Evolutionary conservation across 495 filamentous ascomycete species (phyloP).

Genomic region (Letharia columbiana): DNA sequence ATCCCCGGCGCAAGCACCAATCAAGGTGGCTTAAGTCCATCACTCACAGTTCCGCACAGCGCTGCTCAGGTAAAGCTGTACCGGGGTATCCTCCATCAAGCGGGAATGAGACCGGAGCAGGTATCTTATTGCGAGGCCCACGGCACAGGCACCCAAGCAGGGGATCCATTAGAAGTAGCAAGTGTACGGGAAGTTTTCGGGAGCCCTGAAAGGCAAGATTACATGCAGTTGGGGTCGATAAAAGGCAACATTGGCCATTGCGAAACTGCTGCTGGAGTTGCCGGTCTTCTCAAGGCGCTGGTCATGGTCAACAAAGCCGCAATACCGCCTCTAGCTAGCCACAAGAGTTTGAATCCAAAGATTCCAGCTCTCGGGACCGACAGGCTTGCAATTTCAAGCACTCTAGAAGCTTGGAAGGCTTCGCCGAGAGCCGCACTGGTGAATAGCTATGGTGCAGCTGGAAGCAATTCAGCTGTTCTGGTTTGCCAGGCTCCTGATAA

Average conservation of each 20-base stretch:
- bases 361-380: slow-evolving; percentile 18
- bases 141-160: slow-evolving; percentile 27
- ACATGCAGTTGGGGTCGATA: slow-evolving; percentile 30
- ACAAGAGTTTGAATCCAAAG: slow-evolving; percentile 35
- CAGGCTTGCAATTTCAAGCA: slow-evolving; percentile 34
- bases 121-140: slow-evolving; percentile 34
- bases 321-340: slow-evolving; percentile 36
- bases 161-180: slow-evolving; percentile 33
- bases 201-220: slow-evolving; percentile 37
- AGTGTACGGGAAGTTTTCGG: slow-evolving; percentile 34
- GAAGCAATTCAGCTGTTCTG: slow-evolving; percentile 35
- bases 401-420: slow-evolving; percentile 30
- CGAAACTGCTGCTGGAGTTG: slow-evolving; percentile 30
- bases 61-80: slow-evolving; percentile 29
- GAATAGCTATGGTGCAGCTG: slow-evolving; percentile 41
- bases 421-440: slow-evolving; percentile 35
- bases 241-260: slow-evolving; percentile 38
- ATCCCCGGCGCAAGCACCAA: slow-evolving; percentile 54
- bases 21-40: slow-evolving; percentile 57
- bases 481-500: slow-evolving; percentile 20
- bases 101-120: slow-evolving; percentile 18
- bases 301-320: slow-evolving; percentile 28
- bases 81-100: slow-evolving; percentile 10
- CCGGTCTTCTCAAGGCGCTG: slow-evolving; percentile 30
- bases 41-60: slow-evolving; percentile 51